Conservation (phyloP, 768 basidiomycete genomes). For the Basidioascus undulatus region DNA sequence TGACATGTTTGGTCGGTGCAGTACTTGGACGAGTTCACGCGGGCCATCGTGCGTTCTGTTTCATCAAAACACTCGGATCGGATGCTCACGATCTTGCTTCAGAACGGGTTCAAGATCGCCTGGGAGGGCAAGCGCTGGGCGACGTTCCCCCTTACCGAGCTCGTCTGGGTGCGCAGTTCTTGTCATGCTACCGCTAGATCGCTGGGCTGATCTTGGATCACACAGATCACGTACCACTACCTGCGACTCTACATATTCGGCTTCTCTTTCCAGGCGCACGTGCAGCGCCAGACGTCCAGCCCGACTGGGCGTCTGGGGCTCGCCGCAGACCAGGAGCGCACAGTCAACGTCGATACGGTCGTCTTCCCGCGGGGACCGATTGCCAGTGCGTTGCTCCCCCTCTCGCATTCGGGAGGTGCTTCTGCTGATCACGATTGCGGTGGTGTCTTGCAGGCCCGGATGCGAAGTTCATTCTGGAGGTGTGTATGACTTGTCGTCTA, state of each 20-base stretch:
- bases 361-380: constrained; percentile 9
- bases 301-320: too few relatives aligned
- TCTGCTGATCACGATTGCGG: too few relatives aligned
- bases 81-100: too few relatives aligned
- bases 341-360: not conserved
- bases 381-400: too few relatives aligned
- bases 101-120: not conserved
- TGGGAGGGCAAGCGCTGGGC: constrained; percentile 2
- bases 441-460: too few relatives aligned
- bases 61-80: too few relatives aligned
- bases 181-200: too few relatives aligned
- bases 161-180: not conserved
- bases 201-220: not conserved
- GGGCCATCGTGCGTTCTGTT: too few relatives aligned
- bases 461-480: constrained; percentile 11
- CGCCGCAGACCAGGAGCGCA: not conserved
- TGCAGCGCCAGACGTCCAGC: constrained; percentile 1
- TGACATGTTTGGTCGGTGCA: too few relatives aligned
- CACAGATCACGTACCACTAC: constrained; percentile 5
- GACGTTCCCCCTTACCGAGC: not conserved
- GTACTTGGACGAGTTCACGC: constrained; percentile 9
- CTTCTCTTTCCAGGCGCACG: constrained; percentile 11
- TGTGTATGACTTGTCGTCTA: too few relatives aligned
- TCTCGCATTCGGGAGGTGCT: too few relatives aligned
- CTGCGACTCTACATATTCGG: constrained; percentile 6